Evolutionary conservation across 108 stramenopile species (phyloP), one percentile per base, ranked within the genome.

Genomic region (Skeletonema costatum): DNA sequence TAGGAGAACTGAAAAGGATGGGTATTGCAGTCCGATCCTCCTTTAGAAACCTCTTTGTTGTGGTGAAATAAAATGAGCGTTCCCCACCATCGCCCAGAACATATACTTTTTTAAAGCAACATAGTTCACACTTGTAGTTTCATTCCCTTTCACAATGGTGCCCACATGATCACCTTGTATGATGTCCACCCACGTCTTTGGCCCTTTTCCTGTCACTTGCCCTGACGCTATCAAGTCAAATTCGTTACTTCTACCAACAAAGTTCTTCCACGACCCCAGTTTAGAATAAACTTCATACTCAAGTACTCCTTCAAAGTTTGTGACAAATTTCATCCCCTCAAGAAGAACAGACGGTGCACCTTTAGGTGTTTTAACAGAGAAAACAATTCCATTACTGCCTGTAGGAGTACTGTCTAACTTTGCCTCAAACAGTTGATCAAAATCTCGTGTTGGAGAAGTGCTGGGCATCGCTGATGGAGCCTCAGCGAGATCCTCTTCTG

Each of bases 151-250:
- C 19, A 51, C 50, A 6, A 21, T 21, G 16, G 56, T 56, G 14
- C 60, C 58, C 1, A 36, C 56, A 5, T 21, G 2, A 38, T 30
- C 74, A 32, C 42, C 51, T 38, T 67, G 38, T 19, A 56, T 31
- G n/a, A 67, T 58, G 14, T 50, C 66, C 5, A 66, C 67, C 29
- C 31, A 75, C 1, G 64, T 58, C 25, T 44, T 38, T 3, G 66
- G 16, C 8, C 74, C 74, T 12, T 30, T 14, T 29, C 66, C 74
- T 14, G 33, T 60, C 53, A 48, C 50, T 38, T 67, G 16, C 6
- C 74, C 74, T 1, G 56, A 35, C 3, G 74, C 74, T 41, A 75
- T 75, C 44, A 75, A 60, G 58, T 75, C 74, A 66, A 66, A 75
- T 41, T 31, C 33, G 14, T 46, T 32, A 31, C 3, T 21, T 33